Base-by-base conservation (phyloP, 2,329 filamentous ascomycete species). In the Trichothecium sympodiale region DNA sequence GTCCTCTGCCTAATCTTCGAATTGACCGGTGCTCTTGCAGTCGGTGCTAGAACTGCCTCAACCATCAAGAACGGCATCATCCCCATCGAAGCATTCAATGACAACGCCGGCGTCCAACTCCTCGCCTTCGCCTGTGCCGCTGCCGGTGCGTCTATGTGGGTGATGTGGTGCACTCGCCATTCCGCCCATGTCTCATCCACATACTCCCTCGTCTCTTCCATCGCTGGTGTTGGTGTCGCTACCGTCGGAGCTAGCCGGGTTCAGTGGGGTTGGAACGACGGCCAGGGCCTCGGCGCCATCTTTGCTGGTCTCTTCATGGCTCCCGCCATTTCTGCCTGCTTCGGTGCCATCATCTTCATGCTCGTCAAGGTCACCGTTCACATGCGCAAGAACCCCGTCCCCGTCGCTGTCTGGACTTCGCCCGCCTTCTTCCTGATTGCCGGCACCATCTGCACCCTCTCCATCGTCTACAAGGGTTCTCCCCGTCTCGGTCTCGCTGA, bases 21-120 rank as follows among this genome's bases (percentile, higher is more conserved):
- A 55, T 65, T 83, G 56, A 56, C 74, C 32, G 80, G 79, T 32
- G 79, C 79, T 43, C 64, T 83, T 46, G 65, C 73, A 4, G 77
- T 82, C 43, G 80, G 77, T 37, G 74, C 76, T 31, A 71, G 79
- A 50, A 84, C 78, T 3, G 80, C 81, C 40, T 74, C 77, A 29
- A 87, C 82, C 29, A 86, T 87, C 68, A 85, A 85, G 70, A 84
- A 83, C 62, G 77, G 77, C 29, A 83, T 83, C 52, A 81, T 83
- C 42, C 75, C 77, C 36, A 64, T 57, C 52, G 40, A 51, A 0
- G 67, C 75, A 39, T 83, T 83, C 60, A 46, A 60, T 1, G 64
- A 59, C 39, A 70, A 82, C 47, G 70, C 78, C 26, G 73, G 71
- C 27, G 77, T 82, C 15, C 77, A 81, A 59, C 71, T 83, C 57